Evolutionary conservation across 1,284 basidiomycete species (phyloP), one percentile per base, ranked within the genome.

Genomic region (Rhodotorula sp.): DNA sequence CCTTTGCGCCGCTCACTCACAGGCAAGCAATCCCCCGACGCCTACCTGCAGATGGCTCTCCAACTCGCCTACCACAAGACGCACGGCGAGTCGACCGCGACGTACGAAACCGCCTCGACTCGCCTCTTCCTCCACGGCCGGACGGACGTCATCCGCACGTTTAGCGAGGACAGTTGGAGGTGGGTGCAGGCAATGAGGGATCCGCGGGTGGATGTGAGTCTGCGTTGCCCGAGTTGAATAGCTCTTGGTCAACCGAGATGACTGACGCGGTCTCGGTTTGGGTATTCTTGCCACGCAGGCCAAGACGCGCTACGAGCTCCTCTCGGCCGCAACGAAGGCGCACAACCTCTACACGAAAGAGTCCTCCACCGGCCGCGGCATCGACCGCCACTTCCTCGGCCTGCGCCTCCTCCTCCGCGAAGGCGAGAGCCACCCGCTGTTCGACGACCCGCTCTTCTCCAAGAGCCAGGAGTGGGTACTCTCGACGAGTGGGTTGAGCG

Each of bases 31-130:
- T 87, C 90, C 10, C 89, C 95, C 0, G 94, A 99, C 78, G 91
- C 91, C 0, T 98, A 88, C 80, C 85, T 97, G 64, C 95, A 98
- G 81, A 90, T 95, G 86, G 92, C 88, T 2, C 84, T 97, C 31
- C 95, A 98, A 80, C 86, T 98, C 16, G 94, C 94, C 10, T 97
- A 90, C 87, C 92, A 89, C 81, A 86, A 86, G 75, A 87, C 88
- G 50, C 89, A 89, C 68, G 88, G 87, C 20, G 82, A 84, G 72
- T 89, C 92, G 76, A 90, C 90, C 2, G 91, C 94, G 5, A 95
- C 92, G 9, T 98, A 99, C 80, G 94, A 99, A 82, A 97, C 94
- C 0, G 92, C 90, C 0, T 86, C 94, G 37, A 98, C 95, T 2
- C 86, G 94, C n/a, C 84, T 90, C 76, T 96, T 95, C 83, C 84